A percentile compares a stretch with the other conserved stretches of the same genome.
phyloP scores from a whole-genome alignment of 2,329 filamentous ascomycete genomes.

The Aspergillus felis region DNA sequence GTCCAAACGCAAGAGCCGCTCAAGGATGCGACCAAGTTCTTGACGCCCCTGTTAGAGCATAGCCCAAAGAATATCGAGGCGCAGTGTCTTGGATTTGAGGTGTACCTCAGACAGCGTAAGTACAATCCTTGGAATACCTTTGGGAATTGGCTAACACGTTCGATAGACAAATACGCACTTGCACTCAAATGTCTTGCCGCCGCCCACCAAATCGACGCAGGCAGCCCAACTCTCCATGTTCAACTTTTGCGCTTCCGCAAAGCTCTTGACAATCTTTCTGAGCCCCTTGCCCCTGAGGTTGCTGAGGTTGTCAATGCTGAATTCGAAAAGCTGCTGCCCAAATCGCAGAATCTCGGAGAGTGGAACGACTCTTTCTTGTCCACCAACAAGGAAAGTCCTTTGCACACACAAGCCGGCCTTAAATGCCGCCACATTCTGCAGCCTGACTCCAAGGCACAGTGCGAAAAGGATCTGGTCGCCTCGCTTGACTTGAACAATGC shows the following conservation, averaged over 20 bases:
- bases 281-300: slow-evolving; percentile 62
- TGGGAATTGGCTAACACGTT: slow-evolving; percentile 22
- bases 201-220: slow-evolving; percentile 63
- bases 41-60: slow-evolving; percentile 75
- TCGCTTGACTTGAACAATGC: slow-evolving; percentile 51
- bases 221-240: slow-evolving; percentile 70
- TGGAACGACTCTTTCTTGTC: slow-evolving; percentile 65
- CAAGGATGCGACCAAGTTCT: slow-evolving; percentile 80
- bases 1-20: slow-evolving; percentile 78
- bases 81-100: slow-evolving; percentile 84
- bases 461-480: slow-evolving; percentile 61
- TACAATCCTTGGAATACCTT: slow-evolving; percentile 3
- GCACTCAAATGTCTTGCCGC: slow-evolving; percentile 82
- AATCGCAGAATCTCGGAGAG: slow-evolving; percentile 54
- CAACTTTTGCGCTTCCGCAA: slow-evolving; percentile 68
- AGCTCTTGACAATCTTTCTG: slow-evolving; percentile 53
- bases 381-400: slow-evolving; percentile 58
- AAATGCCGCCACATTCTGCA: slow-evolving; percentile 58
- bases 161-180: slow-evolving; percentile 75
- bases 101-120: slow-evolving; percentile 80
- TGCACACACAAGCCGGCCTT: slow-evolving; percentile 62
- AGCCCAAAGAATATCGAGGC: slow-evolving; percentile 76
- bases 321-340: slow-evolving; percentile 59
- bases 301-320: slow-evolving; percentile 66
- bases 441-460: slow-evolving; percentile 51